Evolutionary conservation across 164 flowering plant genomes (phyloP).

Genomic region (Stephania yunnanensis): DNA sequence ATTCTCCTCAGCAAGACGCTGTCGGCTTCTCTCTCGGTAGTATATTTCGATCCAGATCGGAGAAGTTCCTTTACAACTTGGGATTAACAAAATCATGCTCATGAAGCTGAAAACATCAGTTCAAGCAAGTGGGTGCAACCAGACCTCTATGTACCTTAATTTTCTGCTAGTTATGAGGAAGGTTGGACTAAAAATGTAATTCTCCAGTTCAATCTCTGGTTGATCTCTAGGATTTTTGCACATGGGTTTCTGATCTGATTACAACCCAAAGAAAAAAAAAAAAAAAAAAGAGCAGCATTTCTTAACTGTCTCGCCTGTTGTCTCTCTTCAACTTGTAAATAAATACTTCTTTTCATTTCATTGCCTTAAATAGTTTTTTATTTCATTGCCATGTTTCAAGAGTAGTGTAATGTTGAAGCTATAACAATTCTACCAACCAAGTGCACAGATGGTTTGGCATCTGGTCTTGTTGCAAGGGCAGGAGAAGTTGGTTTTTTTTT

Average conservation of each 20-base stretch:
- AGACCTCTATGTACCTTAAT: too few relatives aligned
- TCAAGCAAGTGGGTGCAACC: background rate
- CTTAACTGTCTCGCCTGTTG: background rate
- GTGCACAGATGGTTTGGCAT: too few relatives aligned
- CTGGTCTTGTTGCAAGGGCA: too few relatives aligned
- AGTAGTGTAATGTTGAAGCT: too few relatives aligned
- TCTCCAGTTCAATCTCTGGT: conserved; percentile 4
- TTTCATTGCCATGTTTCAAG: too few relatives aligned
- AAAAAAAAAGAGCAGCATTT: background rate
- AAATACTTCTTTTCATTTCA: too few relatives aligned
- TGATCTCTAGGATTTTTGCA: background rate
- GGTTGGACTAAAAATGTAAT: background rate
- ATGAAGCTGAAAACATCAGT: conserved; percentile 17
- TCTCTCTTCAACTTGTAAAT: background rate
- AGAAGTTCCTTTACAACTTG: conserved; percentile 71
- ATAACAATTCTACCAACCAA: too few relatives aligned
- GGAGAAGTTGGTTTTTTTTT: too few relatives aligned
- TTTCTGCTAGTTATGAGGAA: too few relatives aligned
- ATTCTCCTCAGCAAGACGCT: conserved; percentile 41
- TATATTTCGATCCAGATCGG: conserved; percentile 67
- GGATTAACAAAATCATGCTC: conserved; percentile 71
- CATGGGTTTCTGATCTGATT: too few relatives aligned
- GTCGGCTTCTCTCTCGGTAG: conserved; percentile 65
- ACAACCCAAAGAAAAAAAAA: background rate
- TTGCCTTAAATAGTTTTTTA: too few relatives aligned